A percentile compares a stretch with the other conserved stretches of the same genome.
These are phyloP conservation scores for Fusarium sp. DNA, from an alignment of 2,329 filamentous ascomycete genomes.

Conservation along the genomic window DNA sequence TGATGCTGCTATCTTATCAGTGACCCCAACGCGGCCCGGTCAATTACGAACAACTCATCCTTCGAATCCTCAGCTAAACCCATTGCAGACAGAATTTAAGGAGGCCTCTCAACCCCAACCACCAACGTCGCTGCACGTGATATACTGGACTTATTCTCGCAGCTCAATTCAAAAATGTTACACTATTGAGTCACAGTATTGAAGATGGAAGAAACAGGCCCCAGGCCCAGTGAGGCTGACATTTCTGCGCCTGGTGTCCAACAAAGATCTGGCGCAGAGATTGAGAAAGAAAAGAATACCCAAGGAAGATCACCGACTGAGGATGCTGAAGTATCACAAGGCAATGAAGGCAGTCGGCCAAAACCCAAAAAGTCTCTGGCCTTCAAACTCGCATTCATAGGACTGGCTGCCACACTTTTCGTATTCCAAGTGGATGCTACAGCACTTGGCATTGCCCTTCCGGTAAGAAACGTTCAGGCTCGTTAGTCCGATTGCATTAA, in stretches of 20 bases:
- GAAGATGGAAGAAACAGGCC: neutral
- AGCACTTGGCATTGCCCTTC: slow-evolving; percentile 16
- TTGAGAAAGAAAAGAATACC: neutral
- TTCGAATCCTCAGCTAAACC: neutral
- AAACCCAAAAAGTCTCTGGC: slow-evolving; percentile 12
- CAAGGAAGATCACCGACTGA: neutral
- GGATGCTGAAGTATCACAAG: neutral
- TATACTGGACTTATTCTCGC: too few relatives aligned
- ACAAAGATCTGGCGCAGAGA: neutral
- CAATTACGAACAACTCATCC: neutral
- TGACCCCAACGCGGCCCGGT: neutral
- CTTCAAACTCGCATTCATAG: slow-evolving; percentile 10
- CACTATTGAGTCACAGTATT: fast-evolving
- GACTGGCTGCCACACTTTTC: slow-evolving; percentile 5
- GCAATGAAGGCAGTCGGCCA: neutral
- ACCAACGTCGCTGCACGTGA: neutral
- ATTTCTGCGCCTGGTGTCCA: neutral
- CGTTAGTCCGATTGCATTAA: too few relatives aligned
- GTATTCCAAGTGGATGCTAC: slow-evolving; percentile 20
- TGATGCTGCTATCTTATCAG: neutral
- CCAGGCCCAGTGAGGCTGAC: fast-evolving
- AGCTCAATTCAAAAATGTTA: fast-evolving
- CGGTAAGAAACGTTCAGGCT: neutral
- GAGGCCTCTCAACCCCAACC: slow-evolving; percentile 9
- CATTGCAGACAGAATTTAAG: neutral